phyloP scores from a whole-genome alignment of 495 filamentous ascomycete genomes.

The Penicillium mononematosum region DNA sequence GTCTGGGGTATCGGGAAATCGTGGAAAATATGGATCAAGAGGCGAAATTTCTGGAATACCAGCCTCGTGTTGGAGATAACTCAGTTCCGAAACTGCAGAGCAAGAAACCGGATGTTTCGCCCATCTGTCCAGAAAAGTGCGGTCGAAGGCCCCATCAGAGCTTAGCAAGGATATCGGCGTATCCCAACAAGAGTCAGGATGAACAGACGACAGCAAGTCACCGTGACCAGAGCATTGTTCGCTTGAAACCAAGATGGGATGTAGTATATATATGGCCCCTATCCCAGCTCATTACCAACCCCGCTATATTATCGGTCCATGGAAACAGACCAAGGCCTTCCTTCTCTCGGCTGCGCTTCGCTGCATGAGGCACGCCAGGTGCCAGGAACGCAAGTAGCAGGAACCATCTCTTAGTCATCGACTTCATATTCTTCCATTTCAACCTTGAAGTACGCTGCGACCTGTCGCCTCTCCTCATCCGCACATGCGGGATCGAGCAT shows the following conservation, averaged over 20 bases:
- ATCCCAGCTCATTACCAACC: neutral
- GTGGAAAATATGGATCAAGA: neutral
- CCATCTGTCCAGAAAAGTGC: neutral
- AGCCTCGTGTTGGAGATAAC: neutral
- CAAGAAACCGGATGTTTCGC: neutral
- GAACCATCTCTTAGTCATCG: constrained; percentile 27
- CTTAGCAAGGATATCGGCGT: neutral
- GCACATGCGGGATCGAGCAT: constrained; percentile 83
- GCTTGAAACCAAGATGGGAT: neutral
- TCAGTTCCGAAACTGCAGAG: neutral
- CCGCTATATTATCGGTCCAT: too few species aligned
- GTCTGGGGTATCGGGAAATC: constrained; percentile 9
- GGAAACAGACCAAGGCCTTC: neutral
- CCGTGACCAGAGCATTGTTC: neutral
- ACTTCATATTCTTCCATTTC: constrained; percentile 70
- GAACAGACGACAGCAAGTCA: neutral
- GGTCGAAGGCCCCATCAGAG: neutral
- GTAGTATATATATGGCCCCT: neutral
- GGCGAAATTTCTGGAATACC: neutral
- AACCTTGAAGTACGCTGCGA: constrained; percentile 66
- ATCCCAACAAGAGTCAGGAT: neutral
- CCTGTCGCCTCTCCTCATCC: constrained; percentile 63
- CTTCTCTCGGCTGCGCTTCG: neutral
- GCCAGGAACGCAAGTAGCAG: neutral
- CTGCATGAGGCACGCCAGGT: constrained; percentile 1